These are phyloP conservation scores for Trypanosoma scelopori DNA, from an alignment of 208 protist genomes.

Conservation along the genomic window DNA sequence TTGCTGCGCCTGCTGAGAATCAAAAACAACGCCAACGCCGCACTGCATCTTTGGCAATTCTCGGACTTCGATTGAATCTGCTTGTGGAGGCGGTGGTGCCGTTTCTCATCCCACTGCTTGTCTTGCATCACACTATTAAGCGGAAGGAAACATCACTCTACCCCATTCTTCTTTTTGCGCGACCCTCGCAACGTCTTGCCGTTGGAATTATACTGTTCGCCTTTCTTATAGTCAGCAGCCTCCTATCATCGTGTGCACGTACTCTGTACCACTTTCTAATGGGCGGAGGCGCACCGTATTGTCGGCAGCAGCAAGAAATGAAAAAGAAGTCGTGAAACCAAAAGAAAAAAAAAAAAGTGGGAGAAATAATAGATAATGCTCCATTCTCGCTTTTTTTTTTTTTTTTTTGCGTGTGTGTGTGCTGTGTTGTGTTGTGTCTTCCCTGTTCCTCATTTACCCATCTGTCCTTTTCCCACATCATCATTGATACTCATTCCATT, in stretches of 20 bases:
- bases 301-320: not conserved
- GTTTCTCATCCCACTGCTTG: constrained; percentile 13
- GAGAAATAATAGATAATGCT: not conserved
- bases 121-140: not conserved
- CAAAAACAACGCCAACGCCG: not conserved
- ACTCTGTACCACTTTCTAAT: constrained; percentile 9
- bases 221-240: constrained; percentile 6
- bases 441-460: no score
- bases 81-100: constrained; percentile 17
- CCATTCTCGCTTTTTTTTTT: not conserved
- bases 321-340: constrained; percentile 21
- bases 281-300: no score
- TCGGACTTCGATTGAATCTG: constrained; percentile 24
- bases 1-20: not conserved
- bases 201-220: not conserved
- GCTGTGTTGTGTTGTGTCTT: no score
- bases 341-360: constrained; percentile 1
- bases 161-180: constrained; percentile 12
- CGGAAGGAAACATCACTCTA: constrained; percentile 1
- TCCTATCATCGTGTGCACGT: constrained; percentile 13
- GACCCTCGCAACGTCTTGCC: constrained; percentile 18
- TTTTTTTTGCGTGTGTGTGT: no score
- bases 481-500: not conserved
- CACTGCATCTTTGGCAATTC: not conserved
- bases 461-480: not conserved